Conservation (phyloP, 2,329 filamentous ascomycete genomes). For the Didymella segeticola region DNA sequence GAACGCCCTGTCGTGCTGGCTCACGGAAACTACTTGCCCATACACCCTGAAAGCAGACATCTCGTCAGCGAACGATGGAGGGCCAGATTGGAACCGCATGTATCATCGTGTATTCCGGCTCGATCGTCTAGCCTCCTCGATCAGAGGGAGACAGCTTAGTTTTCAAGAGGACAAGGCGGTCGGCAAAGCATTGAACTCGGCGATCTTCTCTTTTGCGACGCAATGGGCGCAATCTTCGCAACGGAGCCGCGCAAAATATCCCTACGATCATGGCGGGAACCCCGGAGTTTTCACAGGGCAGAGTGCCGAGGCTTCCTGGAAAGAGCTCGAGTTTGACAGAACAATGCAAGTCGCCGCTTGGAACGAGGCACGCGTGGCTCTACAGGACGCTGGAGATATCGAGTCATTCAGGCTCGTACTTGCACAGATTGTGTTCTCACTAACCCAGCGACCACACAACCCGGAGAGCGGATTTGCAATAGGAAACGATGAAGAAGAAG, state of each 20-base stretch:
- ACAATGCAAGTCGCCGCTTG: conserved; percentile 50
- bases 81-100: conserved; percentile 59
- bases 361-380: conserved; percentile 51
- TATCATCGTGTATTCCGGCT: conserved; percentile 58
- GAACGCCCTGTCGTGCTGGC: conserved; percentile 61
- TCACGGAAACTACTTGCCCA: conserved; percentile 61
- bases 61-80: conserved; percentile 43
- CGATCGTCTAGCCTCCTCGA: conserved; percentile 53
- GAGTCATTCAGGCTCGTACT: conserved; percentile 56
- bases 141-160: conserved; percentile 52
- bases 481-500: not conserved
- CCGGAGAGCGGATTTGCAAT: not conserved
- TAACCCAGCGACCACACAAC: conserved; percentile 52
- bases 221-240: conserved; percentile 54
- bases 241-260: conserved; percentile 38
- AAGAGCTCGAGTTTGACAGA: conserved; percentile 42
- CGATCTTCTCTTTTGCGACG: conserved; percentile 61
- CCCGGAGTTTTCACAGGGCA: conserved; percentile 19
- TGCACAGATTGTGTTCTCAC: conserved; percentile 55
- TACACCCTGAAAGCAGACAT: conserved; percentile 49
- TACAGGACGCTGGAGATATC: conserved; percentile 49
- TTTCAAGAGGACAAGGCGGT: conserved; percentile 53
- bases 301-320: not conserved
- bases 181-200: conserved; percentile 56
- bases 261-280: conserved; percentile 28